Percentiles rank a stretch among this genome's conserved stretches.
These are phyloP conservation scores for Penicillium digitatum DNA, from an alignment of 2,329 filamentous ascomycete genomes.

Conservation along the genomic window DNA sequence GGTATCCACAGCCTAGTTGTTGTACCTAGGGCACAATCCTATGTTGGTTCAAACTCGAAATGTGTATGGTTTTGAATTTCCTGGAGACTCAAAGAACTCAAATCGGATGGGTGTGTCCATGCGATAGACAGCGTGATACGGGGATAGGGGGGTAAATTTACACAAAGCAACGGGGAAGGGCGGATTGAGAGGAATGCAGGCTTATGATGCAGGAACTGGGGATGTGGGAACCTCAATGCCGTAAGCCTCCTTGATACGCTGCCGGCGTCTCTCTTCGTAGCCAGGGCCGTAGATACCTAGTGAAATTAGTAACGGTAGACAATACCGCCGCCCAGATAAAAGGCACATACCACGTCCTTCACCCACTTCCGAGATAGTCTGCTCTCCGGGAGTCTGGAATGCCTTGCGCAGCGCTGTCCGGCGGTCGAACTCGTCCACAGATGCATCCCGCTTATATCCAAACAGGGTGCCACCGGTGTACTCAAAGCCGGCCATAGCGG, in stretches of 20 bases:
- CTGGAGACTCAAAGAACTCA: conserved; percentile 16
- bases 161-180: conserved; percentile 25
- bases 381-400: conserved; percentile 68
- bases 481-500: conserved; percentile 61
- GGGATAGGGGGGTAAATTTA: conserved; percentile 25
- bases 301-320: conserved; percentile 15
- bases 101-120: conserved; percentile 21
- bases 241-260: conserved; percentile 81
- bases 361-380: conserved; percentile 76
- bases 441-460: conserved; percentile 52
- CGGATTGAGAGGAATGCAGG: conserved; percentile 18
- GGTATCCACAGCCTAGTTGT: not conserved
- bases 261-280: conserved; percentile 76
- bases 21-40: not conserved
- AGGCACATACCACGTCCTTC: conserved; percentile 73
- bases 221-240: conserved; percentile 76
- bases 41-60: not conserved
- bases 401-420: conserved; percentile 71
- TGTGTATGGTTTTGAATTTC: conserved; percentile 11
- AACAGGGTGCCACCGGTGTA: conserved; percentile 62
- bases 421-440: conserved; percentile 69
- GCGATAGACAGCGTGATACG: conserved; percentile 24
- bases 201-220: conserved; percentile 40
- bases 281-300: conserved; percentile 74
- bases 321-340: not conserved